These are phyloP conservation scores for Amanita inopinata DNA, from an alignment of 768 basidiomycete genomes.

Conservation along the genomic window DNA sequence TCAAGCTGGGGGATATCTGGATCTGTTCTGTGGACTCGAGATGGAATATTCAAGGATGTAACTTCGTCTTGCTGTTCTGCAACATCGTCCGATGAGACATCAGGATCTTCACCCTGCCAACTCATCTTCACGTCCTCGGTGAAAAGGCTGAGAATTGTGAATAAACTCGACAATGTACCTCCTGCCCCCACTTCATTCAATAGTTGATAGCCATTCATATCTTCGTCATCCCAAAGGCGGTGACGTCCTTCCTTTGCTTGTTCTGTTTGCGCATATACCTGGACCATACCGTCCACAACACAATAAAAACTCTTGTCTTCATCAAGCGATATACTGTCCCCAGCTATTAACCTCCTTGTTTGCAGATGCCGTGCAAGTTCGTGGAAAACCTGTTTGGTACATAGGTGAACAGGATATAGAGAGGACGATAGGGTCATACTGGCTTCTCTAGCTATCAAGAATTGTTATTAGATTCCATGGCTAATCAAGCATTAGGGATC, in stretches of 20 bases:
- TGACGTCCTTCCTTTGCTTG: slow-evolving; percentile 36
- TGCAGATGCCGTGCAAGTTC: slow-evolving; percentile 95
- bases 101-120: slow-evolving; percentile 66
- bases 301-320: slow-evolving; percentile 96
- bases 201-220: slow-evolving; percentile 92
- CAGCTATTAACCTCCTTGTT: slow-evolving; percentile 90
- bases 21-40: slow-evolving; percentile 31
- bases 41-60: slow-evolving; percentile 18
- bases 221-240: slow-evolving; percentile 70
- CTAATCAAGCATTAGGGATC: neutral
- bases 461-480: slow-evolving; percentile 1
- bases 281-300: slow-evolving; percentile 95
- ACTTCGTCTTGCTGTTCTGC: slow-evolving; percentile 15
- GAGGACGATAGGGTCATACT: slow-evolving; percentile 32
- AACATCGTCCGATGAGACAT: slow-evolving; percentile 21
- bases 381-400: slow-evolving; percentile 69
- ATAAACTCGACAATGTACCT: slow-evolving; percentile 90
- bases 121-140: slow-evolving; percentile 90
- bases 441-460: slow-evolving; percentile 70
- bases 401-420: neutral
- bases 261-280: slow-evolving; percentile 77
- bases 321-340: slow-evolving; percentile 86
- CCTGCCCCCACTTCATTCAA: slow-evolving; percentile 95
- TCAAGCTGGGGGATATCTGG: slow-evolving; percentile 60
- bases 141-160: slow-evolving; percentile 94